Percentiles rank a stretch among this genome's conserved stretches.
Evolutionary conservation across 2,329 filamentous ascomycete species (phyloP).

Genomic region (Neofusicoccum sp.): DNA sequence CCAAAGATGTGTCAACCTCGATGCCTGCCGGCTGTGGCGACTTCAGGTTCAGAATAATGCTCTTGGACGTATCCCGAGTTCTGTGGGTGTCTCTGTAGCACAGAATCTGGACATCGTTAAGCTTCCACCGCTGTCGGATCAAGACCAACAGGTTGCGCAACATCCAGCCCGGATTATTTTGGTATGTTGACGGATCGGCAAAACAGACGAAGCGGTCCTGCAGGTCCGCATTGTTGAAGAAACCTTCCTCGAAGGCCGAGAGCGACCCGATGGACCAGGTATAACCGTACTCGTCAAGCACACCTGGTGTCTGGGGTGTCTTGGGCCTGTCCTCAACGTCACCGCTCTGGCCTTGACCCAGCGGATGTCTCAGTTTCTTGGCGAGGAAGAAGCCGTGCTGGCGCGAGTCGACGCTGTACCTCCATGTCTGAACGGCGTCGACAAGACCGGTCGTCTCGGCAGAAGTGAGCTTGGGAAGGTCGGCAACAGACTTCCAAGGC

Average conservation of each 20-base stretch:
- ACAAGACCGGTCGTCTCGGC: conserved; percentile 76
- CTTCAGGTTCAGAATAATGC: conserved; percentile 69
- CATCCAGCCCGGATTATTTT: conserved; percentile 86
- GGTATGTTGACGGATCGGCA: conserved; percentile 88
- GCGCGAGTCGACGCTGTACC: conserved; percentile 73
- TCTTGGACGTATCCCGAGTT: conserved; percentile 75
- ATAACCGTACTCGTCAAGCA: conserved; percentile 59
- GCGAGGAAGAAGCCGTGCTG: conserved; percentile 97
- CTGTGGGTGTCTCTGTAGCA: conserved; percentile 85
- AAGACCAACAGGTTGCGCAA: conserved; percentile 84
- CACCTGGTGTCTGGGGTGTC: conserved; percentile 46
- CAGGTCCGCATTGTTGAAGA: conserved; percentile 72
- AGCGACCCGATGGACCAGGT: conserved; percentile 77
- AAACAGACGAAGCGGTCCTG: conserved; percentile 83
- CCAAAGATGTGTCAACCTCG: background rate
- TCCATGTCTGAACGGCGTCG: conserved; percentile 83
- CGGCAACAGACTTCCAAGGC: conserved; percentile 60
- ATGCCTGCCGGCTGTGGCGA: conserved; percentile 37
- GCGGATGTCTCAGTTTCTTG: conserved; percentile 61
- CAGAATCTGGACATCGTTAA: conserved; percentile 76
- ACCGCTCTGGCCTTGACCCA: background rate
- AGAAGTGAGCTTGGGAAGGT: conserved; percentile 52
- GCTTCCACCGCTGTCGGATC: conserved; percentile 75
- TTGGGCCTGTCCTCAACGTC: conserved; percentile 30
- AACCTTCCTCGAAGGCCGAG: conserved; percentile 77